Evolutionary conservation across 495 filamentous ascomycete genomes (phyloP).

Genomic region (Trichoderma orchidacearum): DNA sequence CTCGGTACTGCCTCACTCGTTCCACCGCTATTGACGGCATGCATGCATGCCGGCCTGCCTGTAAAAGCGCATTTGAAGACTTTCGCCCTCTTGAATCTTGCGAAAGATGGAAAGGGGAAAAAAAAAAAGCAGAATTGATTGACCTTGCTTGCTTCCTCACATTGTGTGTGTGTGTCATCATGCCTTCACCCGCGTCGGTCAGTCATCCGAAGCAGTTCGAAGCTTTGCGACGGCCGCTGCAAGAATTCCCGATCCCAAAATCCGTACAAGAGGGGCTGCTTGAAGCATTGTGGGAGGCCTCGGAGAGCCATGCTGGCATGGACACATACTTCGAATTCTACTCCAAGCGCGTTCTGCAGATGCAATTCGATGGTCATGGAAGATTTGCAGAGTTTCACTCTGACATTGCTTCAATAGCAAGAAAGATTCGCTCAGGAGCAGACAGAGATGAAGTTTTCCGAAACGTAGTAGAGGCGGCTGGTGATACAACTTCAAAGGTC

Average conservation of each 20-base stretch:
- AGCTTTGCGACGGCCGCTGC: background rate
- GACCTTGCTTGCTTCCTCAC: too few relatives aligned
- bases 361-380: background rate
- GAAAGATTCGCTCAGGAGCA: background rate
- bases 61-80: too few relatives aligned
- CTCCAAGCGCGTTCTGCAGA: background rate
- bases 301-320: background rate
- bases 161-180: too few relatives aligned
- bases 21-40: too few relatives aligned
- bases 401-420: background rate
- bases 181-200: too few relatives aligned
- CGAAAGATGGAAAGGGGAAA: too few relatives aligned
- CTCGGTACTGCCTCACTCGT: too few relatives aligned
- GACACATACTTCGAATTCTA: background rate
- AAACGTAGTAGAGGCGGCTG: background rate
- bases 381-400: background rate
- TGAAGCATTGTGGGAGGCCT: background rate
- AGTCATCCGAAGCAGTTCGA: background rate
- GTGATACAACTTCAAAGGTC: background rate
- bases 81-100: too few relatives aligned
- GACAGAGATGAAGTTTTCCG: background rate
- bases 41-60: too few relatives aligned
- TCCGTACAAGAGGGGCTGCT: background rate
- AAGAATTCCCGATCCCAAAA: background rate
- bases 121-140: too few relatives aligned